These are phyloP conservation scores for Nakazawaea peltata DNA, from an alignment of 805 yeast species.

Conservation along the genomic window DNA sequence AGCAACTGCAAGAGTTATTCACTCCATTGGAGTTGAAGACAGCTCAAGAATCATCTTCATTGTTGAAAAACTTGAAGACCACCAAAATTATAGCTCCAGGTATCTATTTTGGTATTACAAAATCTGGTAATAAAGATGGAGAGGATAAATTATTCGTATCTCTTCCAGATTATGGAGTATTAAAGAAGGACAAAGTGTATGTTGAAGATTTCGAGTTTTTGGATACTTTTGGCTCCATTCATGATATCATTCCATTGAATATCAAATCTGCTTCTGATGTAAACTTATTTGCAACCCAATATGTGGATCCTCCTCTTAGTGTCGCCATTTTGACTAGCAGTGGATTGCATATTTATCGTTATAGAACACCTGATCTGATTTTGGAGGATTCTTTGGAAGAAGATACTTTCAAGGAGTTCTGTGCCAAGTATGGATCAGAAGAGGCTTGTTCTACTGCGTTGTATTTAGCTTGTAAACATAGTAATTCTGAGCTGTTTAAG, in stretches of 20 bases:
- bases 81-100: constrained; percentile 75
- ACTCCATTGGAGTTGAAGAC: constrained; percentile 32
- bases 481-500: constrained; percentile 42
- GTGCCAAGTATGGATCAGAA: constrained; percentile 72
- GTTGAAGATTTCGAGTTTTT: constrained; percentile 78
- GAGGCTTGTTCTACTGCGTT: constrained; percentile 89
- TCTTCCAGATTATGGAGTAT: constrained; percentile 78
- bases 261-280: constrained; percentile 74
- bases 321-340: constrained; percentile 78
- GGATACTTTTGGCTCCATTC: constrained; percentile 53
- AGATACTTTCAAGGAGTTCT: constrained; percentile 57
- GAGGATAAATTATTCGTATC: constrained; percentile 57
- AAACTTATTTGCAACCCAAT: constrained; percentile 83
- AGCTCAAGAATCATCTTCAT: constrained; percentile 44
- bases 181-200: constrained; percentile 63
- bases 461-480: constrained; percentile 71
- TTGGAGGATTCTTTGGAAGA: constrained; percentile 61
- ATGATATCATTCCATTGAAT: constrained; percentile 65
- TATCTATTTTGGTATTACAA: constrained; percentile 65
- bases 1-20: constrained; percentile 15
- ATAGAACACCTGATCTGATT: constrained; percentile 73
- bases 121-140: constrained; percentile 15
- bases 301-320: constrained; percentile 53
- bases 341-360: constrained; percentile 70
- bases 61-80: constrained; percentile 50